Percentiles rank a stretch among this genome's conserved stretches.
Conservation (phyloP, 1,284 basidiomycete genomes). For the Trametes hirsuta region DNA sequence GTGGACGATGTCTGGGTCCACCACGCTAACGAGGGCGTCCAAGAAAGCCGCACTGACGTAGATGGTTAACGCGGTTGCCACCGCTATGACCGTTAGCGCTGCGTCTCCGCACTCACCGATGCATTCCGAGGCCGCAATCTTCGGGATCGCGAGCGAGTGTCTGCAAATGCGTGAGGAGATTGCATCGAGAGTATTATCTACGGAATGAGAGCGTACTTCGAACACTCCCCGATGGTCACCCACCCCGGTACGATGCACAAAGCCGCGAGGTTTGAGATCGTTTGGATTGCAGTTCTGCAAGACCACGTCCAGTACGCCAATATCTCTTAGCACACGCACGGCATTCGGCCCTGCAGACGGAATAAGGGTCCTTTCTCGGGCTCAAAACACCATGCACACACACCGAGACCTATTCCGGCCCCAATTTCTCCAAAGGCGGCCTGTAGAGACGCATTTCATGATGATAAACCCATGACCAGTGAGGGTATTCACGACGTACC, state of each 20-base stretch:
- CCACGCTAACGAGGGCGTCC: conserved; percentile 48
- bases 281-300: conserved; percentile 40
- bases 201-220: conserved; percentile 39
- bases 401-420: conserved; percentile 57
- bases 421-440: conserved; percentile 53
- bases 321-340: conserved; percentile 45
- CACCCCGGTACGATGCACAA: conserved; percentile 46
- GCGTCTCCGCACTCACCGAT: conserved; percentile 28
- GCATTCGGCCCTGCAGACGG: conserved; percentile 51
- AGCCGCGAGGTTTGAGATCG: conserved; percentile 36
- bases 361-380: background rate
- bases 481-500: conserved; percentile 25
- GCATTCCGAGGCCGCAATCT: conserved; percentile 38
- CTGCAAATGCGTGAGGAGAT: background rate
- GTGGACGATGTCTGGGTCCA: conserved; percentile 46
- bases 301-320: conserved; percentile 48
- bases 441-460: conserved; percentile 27
- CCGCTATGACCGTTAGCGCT: background rate
- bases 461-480: background rate
- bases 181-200: background rate
- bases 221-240: conserved; percentile 49
- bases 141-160: conserved; percentile 21
- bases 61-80: background rate
- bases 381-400: background rate
- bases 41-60: conserved; percentile 48